Base-by-base conservation (phyloP, 164 flowering plant genomes). In the Santalum album region DNA sequence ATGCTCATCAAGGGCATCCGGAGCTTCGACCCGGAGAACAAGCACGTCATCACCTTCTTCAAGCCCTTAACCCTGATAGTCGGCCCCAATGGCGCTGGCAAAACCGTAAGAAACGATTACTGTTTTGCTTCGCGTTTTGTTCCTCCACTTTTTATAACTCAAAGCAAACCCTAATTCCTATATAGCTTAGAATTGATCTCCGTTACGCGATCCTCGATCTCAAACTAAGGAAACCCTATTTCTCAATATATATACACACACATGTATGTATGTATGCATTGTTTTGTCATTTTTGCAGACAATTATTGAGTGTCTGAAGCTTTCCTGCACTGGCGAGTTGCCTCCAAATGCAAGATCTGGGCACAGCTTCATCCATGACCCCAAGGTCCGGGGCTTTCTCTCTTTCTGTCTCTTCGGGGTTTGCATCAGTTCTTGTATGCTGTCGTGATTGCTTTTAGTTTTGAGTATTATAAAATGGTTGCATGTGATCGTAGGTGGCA, bases 261-360 rank as follows among this genome's bases (percentile, higher is more conserved):
- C n/a, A n/a, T n/a, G n/a, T n/a, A n/a, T n/a, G n/a, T n/a, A n/a
- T n/a, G n/a, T n/a, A n/a, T n/a, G n/a, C n/a, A n/a, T n/a, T n/a
- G 34, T 21, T 27, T 46, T 39, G 32, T 27, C 23, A 21, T 45
- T 32, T 56, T 29, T 32, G 61, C 68, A 87, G 96, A 92, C 99
- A 23, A 87, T 92, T 7, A 89, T 92, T 40, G 99, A 92, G 75
- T 85, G 96, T 76, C 72, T 92, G 78, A 92, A 92, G 84, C 84
- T 81, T 11, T 82, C 95, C 1, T 89, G 96, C 69, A 87, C 99
- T 1, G 99, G 99, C 1, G 99, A 92, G 73, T 63, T 92, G 72
- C 99, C 99, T 51, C 99, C 99, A 1, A 89, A 89, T 68, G 94
- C 96, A 6, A 68, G 99, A 69, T 87, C 96, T 25, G 99, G 99